These are phyloP conservation scores for Sporothrix brasiliensis DNA, from an alignment of 2,329 filamentous ascomycete species.

Conservation along the genomic window DNA sequence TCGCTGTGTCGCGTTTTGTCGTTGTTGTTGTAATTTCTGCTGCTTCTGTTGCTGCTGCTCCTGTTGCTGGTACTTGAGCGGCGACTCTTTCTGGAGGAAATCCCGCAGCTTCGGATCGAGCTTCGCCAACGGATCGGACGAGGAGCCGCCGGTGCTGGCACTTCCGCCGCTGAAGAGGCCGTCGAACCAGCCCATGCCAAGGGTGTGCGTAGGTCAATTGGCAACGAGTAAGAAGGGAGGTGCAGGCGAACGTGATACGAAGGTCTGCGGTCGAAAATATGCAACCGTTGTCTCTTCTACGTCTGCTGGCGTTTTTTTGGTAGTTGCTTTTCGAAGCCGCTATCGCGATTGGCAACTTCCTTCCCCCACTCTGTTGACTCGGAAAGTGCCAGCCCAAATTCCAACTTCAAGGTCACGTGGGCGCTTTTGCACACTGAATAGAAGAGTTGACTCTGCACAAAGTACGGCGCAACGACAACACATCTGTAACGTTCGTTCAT, in stretches of 20 bases:
- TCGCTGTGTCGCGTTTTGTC: conserved; percentile 3
- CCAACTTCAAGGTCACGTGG: conserved; percentile 19
- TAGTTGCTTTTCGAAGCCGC: conserved; percentile 26
- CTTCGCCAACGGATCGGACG: conserved; percentile 68
- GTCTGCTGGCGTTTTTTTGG: neutral
- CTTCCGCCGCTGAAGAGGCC: conserved; percentile 48
- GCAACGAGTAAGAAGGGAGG: neutral
- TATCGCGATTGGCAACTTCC: conserved; percentile 24
- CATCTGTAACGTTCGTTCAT: neutral
- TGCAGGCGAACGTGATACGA: neutral
- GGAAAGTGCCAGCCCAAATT: neutral
- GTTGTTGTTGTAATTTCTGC: conserved; percentile 34
- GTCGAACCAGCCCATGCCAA: conserved; percentile 61
- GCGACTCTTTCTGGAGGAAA: conserved; percentile 81
- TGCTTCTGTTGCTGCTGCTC: conserved; percentile 37
- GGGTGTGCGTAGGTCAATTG: neutral
- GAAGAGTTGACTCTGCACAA: neutral
- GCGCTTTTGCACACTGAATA: neutral
- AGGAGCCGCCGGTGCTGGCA: conserved; percentile 43
- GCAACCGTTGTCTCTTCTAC: neutral
- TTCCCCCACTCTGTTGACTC: neutral
- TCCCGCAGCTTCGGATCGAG: conserved; percentile 83
- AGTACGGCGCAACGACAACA: neutral
- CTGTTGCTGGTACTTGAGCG: conserved; percentile 56
- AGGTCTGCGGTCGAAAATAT: neutral